phyloP scores from a whole-genome alignment of 2,329 filamentous ascomycete species.

The Penicillium sp. region DNA sequence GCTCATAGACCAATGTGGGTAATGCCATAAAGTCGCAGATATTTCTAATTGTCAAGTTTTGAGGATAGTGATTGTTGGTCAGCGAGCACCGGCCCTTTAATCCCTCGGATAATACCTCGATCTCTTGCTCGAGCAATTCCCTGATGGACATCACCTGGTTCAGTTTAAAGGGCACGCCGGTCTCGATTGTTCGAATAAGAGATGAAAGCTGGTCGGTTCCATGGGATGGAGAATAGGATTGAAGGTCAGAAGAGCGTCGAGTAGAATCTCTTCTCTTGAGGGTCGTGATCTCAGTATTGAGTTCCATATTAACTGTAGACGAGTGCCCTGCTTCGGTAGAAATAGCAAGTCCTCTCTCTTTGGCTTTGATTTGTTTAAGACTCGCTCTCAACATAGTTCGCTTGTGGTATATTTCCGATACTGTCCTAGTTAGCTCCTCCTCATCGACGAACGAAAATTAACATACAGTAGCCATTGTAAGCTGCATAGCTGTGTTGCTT shows the following conservation, averaged over 20 bases:
- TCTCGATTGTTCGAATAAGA: slow-evolving; percentile 62
- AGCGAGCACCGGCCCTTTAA: slow-evolving; percentile 61
- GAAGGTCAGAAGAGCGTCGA: slow-evolving; percentile 36
- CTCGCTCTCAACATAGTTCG: slow-evolving; percentile 33
- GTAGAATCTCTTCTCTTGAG: slow-evolving; percentile 36
- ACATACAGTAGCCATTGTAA: slow-evolving; percentile 67
- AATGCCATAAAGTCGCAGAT: slow-evolving; percentile 72
- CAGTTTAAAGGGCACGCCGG: slow-evolving; percentile 52
- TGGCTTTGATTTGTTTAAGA: slow-evolving; percentile 1
- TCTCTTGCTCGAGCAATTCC: slow-evolving; percentile 64
- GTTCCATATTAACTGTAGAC: background rate
- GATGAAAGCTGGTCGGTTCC: slow-evolving; percentile 56
- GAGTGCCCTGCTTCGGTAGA: background rate
- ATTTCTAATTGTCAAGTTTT: slow-evolving; percentile 64
- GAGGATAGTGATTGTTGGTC: slow-evolving; percentile 58
- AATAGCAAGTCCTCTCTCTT: background rate
- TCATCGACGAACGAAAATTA: background rate
- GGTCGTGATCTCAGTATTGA: slow-evolving; percentile 7
- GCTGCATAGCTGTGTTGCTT: slow-evolving; percentile 72
- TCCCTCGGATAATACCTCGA: slow-evolving; percentile 63
- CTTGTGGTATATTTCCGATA: slow-evolving; percentile 59
- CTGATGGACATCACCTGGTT: slow-evolving; percentile 63
- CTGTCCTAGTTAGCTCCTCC: slow-evolving; percentile 17
- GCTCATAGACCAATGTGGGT: slow-evolving; percentile 74
- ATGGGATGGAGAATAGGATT: slow-evolving; percentile 14